A percentile compares a stretch with the other conserved stretches of the same genome.
phyloP scores from a whole-genome alignment of 225 moss, liverwort and hornwort species.

The Straminergon stramineum region DNA sequence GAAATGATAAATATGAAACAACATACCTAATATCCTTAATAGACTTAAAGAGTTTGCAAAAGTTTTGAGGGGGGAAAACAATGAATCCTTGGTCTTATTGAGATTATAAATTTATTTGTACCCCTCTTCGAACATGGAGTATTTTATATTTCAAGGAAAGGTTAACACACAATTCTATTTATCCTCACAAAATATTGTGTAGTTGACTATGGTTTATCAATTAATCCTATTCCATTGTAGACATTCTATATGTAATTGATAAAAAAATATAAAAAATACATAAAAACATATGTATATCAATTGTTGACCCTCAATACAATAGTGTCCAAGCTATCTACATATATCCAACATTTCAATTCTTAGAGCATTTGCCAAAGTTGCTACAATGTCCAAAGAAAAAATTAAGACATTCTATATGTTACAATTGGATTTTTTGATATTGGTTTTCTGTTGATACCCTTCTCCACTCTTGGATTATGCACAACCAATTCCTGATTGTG shows the following conservation, averaged over 20 bases:
- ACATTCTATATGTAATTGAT: too few species aligned
- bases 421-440: too few species aligned
- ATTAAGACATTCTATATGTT: not conserved
- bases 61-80: fast-evolving
- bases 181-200: not conserved
- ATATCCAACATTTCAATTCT: not conserved
- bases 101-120: not conserved
- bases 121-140: not conserved
- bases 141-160: not conserved
- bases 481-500: too few species aligned
- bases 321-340: too few species aligned
- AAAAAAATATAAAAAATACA: not conserved
- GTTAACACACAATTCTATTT: not conserved
- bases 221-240: not conserved
- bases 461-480: too few species aligned
- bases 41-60: not conserved
- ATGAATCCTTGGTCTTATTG: not conserved
- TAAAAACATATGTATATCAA: not conserved
- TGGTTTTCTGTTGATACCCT: too few species aligned
- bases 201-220: fast-evolving
- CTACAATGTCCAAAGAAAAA: too few species aligned
- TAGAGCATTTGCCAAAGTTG: not conserved
- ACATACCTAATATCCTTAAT: not conserved
- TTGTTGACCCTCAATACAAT: not conserved
- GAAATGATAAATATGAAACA: not conserved